Evolutionary conservation across 2,329 filamentous ascomycete species (phyloP), one percentile per base, ranked within the genome.

Genomic region (Talaromyces sp.): DNA sequence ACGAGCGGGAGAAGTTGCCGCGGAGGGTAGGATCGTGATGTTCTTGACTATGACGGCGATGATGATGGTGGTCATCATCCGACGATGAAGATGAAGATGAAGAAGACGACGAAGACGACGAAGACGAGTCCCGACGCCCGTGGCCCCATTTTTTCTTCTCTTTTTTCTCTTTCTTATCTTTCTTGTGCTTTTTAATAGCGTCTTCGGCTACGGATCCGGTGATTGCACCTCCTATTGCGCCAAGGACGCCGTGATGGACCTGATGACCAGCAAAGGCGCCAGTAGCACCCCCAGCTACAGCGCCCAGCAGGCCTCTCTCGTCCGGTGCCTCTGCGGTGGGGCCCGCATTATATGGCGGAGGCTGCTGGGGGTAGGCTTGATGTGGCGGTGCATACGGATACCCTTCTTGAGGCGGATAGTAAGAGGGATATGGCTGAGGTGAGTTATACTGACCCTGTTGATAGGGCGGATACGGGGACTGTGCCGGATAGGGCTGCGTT

Each of bases 231-330:
- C 82, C 81, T 29, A 87, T 69, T 0, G 83, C 81, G 10, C 84
- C 84, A 11, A 87, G 70, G 31, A 87, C 72, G 3, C 82, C 82
- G 64, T 84, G 82, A 19, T 82, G 75, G 21, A 78, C 80, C 65
- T 82, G 77, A 69, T 84, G 84, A n/a, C 84, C 84, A 6, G 83
- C 75, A 64, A 81, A 81, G 64, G 81, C 81, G 1, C 84, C 85
- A 3, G 83, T 81, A 5, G 82, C 77, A 52, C 81, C 84, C 46
- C 85, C 85, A 13, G 49, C 49, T 13, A 52, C 24, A 27, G 49
- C 49, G 10, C 49, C 49, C 14, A 52, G 24, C 7, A 52, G 13
- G 27, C 49, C 49, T 21, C 27, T 29, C 27, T 52, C 17, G 3
- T 52, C 49, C 27, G 49, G 26, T n/a, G 24, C 24, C 49, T 17